Conservation (phyloP, 1,139 yeast species). For the Candida smagusa region DNA sequence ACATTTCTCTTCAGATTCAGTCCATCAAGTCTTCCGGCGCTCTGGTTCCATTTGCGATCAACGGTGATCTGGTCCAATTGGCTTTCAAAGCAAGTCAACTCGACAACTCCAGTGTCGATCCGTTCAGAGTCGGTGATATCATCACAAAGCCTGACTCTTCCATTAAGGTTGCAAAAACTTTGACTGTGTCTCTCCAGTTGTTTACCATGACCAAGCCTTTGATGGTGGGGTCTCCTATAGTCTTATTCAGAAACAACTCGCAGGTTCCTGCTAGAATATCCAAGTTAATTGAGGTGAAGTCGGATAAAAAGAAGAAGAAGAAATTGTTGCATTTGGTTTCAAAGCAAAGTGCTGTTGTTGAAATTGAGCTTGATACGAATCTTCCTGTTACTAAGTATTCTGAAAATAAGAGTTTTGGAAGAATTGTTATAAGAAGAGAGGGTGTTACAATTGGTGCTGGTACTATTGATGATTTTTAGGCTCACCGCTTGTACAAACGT, state of each 20-base stretch:
- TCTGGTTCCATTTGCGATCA: conserved; percentile 46
- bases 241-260: conserved; percentile 77
- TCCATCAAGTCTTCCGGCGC: conserved; percentile 25
- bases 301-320: conserved; percentile 46
- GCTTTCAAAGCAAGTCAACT: conserved; percentile 47
- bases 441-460: conserved; percentile 93
- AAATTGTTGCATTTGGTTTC: conserved; percentile 71
- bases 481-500: too few species aligned
- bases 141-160: conserved; percentile 48
- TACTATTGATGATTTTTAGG: conserved; percentile 29
- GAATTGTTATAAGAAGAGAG: conserved; percentile 81
- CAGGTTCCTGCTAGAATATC: conserved; percentile 71
- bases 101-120: conserved; percentile 49
- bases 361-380: conserved; percentile 56
- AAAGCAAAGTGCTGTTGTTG: conserved; percentile 70
- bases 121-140: conserved; percentile 64
- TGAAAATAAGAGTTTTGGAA: conserved; percentile 66
- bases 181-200: conserved; percentile 57
- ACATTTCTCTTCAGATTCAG: conserved; percentile 33
- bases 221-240: conserved; percentile 77
- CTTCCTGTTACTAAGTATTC: conserved; percentile 62
- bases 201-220: conserved; percentile 75
- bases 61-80: conserved; percentile 69
- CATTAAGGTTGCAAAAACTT: conserved; percentile 47
- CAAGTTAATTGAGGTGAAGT: conserved; percentile 50